A percentile compares a stretch with the other conserved stretches of the same genome.
Conservation (phyloP, 129 eudicot species). For the Tagetes erecta region DNA sequence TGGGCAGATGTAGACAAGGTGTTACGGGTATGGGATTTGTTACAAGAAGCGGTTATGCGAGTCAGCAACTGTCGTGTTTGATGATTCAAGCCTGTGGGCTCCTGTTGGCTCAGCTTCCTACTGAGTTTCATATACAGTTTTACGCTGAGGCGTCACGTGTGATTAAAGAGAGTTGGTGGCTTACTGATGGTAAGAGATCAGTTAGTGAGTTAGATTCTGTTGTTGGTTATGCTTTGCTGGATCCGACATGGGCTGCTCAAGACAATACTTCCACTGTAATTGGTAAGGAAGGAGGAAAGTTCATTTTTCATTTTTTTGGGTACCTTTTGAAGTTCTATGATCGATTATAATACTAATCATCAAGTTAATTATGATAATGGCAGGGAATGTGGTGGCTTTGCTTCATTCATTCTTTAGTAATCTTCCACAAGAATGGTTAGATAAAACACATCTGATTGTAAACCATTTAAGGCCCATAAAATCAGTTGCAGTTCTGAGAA, state of each 20-base stretch:
- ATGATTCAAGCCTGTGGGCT: slow-evolving; percentile 97
- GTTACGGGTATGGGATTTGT: slow-evolving; percentile 69
- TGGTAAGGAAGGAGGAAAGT: slow-evolving; percentile 43
- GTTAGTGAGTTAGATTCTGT: slow-evolving; percentile 79
- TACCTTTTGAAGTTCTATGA: not conserved
- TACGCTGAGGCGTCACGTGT: slow-evolving; percentile 87
- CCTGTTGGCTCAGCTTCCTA: slow-evolving; percentile 91
- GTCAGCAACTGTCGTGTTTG: slow-evolving; percentile 94
- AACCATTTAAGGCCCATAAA: slow-evolving; percentile 86
- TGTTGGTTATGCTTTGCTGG: slow-evolving; percentile 91
- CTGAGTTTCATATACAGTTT: slow-evolving; percentile 81
- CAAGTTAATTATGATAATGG: slow-evolving; percentile 15
- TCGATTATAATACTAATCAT: not conserved
- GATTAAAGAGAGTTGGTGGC: slow-evolving; percentile 97
- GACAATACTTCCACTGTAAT: slow-evolving; percentile 95
- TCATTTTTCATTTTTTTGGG: not conserved
- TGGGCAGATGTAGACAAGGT: slow-evolving; percentile 64
- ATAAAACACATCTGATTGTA: slow-evolving; percentile 85
- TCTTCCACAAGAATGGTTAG: slow-evolving; percentile 96
- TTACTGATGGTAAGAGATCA: slow-evolving; percentile 74
- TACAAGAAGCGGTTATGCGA: slow-evolving; percentile 88
- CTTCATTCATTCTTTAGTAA: slow-evolving; percentile 85
- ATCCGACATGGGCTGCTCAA: slow-evolving; percentile 99
- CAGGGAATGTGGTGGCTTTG: slow-evolving; percentile 90
- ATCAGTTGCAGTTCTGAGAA: slow-evolving; percentile 81